Evolutionary conservation across 169 alveolate species (phyloP).

Genomic region (Cryptosporidium ryanae): DNA sequence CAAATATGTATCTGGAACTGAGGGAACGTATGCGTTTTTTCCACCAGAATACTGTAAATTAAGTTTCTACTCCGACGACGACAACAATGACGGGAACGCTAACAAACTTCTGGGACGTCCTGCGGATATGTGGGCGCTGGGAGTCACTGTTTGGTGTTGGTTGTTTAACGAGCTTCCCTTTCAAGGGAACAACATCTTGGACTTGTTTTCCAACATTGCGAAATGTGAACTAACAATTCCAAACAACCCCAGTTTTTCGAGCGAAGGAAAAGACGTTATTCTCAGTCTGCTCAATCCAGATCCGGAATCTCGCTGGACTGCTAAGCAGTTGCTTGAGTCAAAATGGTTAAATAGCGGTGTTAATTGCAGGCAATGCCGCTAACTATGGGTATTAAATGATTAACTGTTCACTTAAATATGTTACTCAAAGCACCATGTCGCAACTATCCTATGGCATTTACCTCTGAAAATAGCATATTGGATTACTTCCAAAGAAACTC

Average conservation of each 20-base stretch:
- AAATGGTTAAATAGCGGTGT: slow-evolving; percentile 11
- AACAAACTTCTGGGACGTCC: slow-evolving; percentile 82
- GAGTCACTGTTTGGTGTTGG: slow-evolving; percentile 83
- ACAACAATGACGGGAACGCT: too few relatives aligned
- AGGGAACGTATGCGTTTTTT: slow-evolving; percentile 85
- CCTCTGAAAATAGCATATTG: not conserved
- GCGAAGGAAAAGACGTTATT: not conserved
- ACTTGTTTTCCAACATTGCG: slow-evolving; percentile 75
- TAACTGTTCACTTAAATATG: not conserved
- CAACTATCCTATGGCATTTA: not conserved
- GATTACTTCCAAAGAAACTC: not conserved
- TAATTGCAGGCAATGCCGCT: not conserved
- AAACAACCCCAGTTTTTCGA: slow-evolving; percentile 32
- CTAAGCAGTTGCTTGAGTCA: slow-evolving; percentile 37
- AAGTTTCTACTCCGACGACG: slow-evolving; percentile 1
- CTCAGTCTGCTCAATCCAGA: slow-evolving; percentile 40
- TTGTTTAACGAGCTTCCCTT: slow-evolving; percentile 81
- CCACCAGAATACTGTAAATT: slow-evolving; percentile 85
- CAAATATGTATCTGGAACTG: slow-evolving; percentile 74
- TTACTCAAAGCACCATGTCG: not conserved
- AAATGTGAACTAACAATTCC: slow-evolving; percentile 74
- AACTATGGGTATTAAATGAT: not conserved
- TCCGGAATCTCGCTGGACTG: slow-evolving; percentile 58
- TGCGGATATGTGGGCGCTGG: slow-evolving; percentile 87
- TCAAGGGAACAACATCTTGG: slow-evolving; percentile 75